Evolutionary conservation across 345 rosid genomes (phyloP), one percentile per base, ranked within the genome.

Genomic region (Durio zibethinus): DNA sequence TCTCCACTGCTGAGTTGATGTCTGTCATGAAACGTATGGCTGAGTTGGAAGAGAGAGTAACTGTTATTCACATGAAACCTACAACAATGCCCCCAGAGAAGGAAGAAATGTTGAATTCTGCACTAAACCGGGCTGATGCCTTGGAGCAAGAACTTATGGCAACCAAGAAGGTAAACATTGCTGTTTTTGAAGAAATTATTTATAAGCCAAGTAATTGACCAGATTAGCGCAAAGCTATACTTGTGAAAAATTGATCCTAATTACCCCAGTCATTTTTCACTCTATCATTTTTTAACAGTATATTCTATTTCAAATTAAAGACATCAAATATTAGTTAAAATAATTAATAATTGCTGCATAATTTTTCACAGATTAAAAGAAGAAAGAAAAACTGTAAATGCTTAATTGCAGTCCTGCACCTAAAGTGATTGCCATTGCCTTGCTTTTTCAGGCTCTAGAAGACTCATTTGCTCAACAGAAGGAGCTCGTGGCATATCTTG

Each of bases 141-240:
- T 84, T 93, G 88, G 98, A 94, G 85, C 89, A 89, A 83, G 97
- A 91, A 85, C 95, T 94, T 73, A 73, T 76, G 27, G 87, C 91
- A 63, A 89, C 98, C 71, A 93, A 88, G 83, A 92, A 90, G 93
- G 98, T 92, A 81, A 54, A 29, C 2, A 15, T 35, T 63, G 53
- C 40, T 56, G 23, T 27, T 21, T 52, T 72, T 64, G 63, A 31
- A 29, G 16, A 50, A 68, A 20, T 63, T 33, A 15, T 5, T 63
- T 2, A 63, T 63, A 29, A 31, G 1, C 20, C 68, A 63, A 9
- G 10, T 9, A 42, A 42, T 9, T 42, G 47, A 63, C 57, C 23
- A 63, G 68, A 8, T n/a, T 9, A 33, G 38, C 16, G n/a, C 59
- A n/a, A 20, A 53, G 59, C 11, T n/a, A 53, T 53, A 20, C 59